These are phyloP conservation scores for Oryza brachyantha DNA, from an alignment of 176 grass and related monocot genomes.

Conservation along the genomic window DNA sequence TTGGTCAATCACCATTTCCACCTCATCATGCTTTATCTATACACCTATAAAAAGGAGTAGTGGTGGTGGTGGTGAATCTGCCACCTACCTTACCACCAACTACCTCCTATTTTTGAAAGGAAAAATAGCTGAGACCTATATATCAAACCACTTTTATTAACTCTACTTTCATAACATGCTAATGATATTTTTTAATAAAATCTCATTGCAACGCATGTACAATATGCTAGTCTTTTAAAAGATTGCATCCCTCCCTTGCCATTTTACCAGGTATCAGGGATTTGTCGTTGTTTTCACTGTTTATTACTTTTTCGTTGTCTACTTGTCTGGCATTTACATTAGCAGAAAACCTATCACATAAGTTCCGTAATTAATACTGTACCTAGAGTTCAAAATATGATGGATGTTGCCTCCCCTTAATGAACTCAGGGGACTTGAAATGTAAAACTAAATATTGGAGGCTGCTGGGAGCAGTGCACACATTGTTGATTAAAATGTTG, in stretches of 20 bases:
- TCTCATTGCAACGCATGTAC: too few species aligned
- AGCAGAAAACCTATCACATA: not conserved
- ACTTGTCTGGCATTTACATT: not conserved
- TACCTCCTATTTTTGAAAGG: too few species aligned
- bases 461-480: not conserved
- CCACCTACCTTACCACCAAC: too few species aligned
- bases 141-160: too few species aligned
- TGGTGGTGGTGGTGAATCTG: too few species aligned
- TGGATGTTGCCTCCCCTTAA: not conserved
- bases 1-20: not conserved
- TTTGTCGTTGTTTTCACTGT: not conserved
- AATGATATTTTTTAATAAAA: too few species aligned
- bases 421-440: not conserved
- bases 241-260: not conserved
- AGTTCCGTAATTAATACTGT: not conserved
- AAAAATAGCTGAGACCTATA: too few species aligned
- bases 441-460: not conserved
- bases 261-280: not conserved
- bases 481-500: not conserved
- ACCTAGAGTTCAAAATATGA: not conserved
- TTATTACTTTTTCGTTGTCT: not conserved
- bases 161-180: too few species aligned
- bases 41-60: too few species aligned
- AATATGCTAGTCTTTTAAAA: too few species aligned
- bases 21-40: not conserved